Conservation (phyloP, 2,329 filamentous ascomycete genomes). For the Calonectria fujianensis region DNA sequence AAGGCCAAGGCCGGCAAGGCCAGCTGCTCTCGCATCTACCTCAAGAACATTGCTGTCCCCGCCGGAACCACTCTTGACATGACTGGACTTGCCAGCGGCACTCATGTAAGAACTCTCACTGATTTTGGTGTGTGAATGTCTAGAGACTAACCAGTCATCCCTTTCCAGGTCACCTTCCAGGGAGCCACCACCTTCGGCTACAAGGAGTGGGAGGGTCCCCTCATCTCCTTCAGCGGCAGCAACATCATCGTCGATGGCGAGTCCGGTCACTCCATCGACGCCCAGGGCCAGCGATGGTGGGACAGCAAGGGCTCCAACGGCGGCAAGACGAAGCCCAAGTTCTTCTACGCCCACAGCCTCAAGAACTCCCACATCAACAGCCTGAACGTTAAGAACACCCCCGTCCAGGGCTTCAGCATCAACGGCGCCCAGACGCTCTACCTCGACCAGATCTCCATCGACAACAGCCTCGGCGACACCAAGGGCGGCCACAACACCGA, state of each 20-base stretch:
- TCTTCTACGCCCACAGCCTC: slow-evolving; percentile 70
- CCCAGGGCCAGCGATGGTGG: slow-evolving; percentile 76
- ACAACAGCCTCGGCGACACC: slow-evolving; percentile 62
- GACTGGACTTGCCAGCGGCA: slow-evolving; percentile 70
- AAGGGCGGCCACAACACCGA: slow-evolving; percentile 72
- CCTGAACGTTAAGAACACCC: slow-evolving; percentile 64
- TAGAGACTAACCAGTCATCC: background rate
- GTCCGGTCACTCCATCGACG: slow-evolving; percentile 69
- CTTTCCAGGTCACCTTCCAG: slow-evolving; percentile 72
- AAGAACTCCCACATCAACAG: slow-evolving; percentile 60
- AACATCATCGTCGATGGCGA: slow-evolving; percentile 72
- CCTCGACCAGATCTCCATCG: slow-evolving; percentile 60
- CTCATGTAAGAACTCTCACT: slow-evolving; percentile 55
- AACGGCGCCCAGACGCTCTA: slow-evolving; percentile 58
- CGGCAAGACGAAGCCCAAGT: slow-evolving; percentile 78
- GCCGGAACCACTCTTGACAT: slow-evolving; percentile 76
- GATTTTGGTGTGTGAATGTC: no score
- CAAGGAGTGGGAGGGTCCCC: slow-evolving; percentile 78
- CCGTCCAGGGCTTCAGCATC: slow-evolving; percentile 65
- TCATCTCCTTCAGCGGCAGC: slow-evolving; percentile 76
- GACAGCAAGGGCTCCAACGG: slow-evolving; percentile 76
- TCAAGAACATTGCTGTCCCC: slow-evolving; percentile 73
- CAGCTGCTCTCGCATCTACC: slow-evolving; percentile 71
- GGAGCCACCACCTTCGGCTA: slow-evolving; percentile 81
- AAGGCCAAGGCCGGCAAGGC: slow-evolving; percentile 69